Percentiles rank a stretch among this genome's conserved stretches.
Evolutionary conservation across 805 yeast genomes (phyloP).

Genomic region (Cyberlindnera bimundalis): DNA sequence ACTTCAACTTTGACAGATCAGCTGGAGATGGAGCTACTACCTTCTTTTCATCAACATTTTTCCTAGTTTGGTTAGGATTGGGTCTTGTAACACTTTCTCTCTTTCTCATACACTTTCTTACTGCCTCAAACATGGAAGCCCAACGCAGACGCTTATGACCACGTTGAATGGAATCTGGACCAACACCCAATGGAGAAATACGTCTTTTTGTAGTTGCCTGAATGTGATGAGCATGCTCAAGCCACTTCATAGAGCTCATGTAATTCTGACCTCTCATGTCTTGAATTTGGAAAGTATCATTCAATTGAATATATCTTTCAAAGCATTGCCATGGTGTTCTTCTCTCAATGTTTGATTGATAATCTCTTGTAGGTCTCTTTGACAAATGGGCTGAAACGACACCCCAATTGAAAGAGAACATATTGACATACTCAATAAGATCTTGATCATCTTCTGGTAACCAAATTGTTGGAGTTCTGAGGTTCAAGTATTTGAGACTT

Average conservation of each 20-base stretch:
- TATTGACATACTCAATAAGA: slow-evolving; percentile 76
- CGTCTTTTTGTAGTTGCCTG: slow-evolving; percentile 87
- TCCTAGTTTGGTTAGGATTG: slow-evolving; percentile 42
- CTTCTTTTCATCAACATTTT: slow-evolving; percentile 37
- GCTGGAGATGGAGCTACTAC: slow-evolving; percentile 73
- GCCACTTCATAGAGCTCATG: slow-evolving; percentile 81
- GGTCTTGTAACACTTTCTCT: slow-evolving; percentile 75
- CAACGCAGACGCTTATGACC: slow-evolving; percentile 90
- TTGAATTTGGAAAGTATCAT: slow-evolving; percentile 78
- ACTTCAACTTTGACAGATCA: slow-evolving; percentile 78
- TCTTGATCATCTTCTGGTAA: slow-evolving; percentile 87
- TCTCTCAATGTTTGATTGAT: slow-evolving; percentile 85
- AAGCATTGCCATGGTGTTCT: slow-evolving; percentile 99
- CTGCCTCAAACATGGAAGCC: slow-evolving; percentile 97
- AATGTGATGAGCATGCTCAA: slow-evolving; percentile 84
- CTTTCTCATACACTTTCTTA: slow-evolving; percentile 84
- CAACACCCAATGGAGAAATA: slow-evolving; percentile 91
- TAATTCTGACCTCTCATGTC: slow-evolving; percentile 90
- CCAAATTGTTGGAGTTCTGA: slow-evolving; percentile 93
- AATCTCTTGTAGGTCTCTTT: slow-evolving; percentile 60
- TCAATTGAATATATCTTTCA: slow-evolving; percentile 90
- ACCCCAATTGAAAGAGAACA: slow-evolving; percentile 91
- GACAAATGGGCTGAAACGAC: slow-evolving; percentile 79
- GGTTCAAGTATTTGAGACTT: slow-evolving; percentile 69
- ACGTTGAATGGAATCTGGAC: slow-evolving; percentile 85